Evolutionary conservation across 306 rosid genomes (phyloP).

Genomic region (Glycine tomentella): DNA sequence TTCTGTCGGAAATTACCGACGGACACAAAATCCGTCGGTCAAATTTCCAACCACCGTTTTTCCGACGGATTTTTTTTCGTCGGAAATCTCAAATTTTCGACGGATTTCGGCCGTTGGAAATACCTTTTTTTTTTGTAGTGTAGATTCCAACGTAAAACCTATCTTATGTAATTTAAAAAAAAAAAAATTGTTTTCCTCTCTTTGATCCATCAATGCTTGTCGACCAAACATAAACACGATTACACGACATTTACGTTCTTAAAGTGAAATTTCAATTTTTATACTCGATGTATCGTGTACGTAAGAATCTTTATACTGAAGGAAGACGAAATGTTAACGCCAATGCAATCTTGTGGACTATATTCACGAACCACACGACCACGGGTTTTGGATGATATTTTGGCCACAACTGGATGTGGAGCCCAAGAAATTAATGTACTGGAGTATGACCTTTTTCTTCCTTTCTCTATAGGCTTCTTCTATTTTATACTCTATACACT

Average conservation of each 20-base stretch:
- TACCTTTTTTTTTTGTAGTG: too few species aligned
- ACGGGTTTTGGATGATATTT: conserved; percentile 54
- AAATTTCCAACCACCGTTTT: too few species aligned
- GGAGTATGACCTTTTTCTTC: neutral
- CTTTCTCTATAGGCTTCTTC: neutral
- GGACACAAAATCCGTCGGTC: too few species aligned
- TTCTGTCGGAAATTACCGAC: too few species aligned
- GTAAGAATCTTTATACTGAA: neutral
- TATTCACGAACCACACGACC: conserved; percentile 42
- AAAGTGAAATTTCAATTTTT: conserved; percentile 9
- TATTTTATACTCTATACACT: neutral
- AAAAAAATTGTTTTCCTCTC: neutral
- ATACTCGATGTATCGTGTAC: neutral
- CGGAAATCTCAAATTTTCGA: too few species aligned
- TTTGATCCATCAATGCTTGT: neutral
- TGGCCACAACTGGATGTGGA: conserved; percentile 50
- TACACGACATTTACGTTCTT: neutral
- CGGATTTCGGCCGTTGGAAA: too few species aligned
- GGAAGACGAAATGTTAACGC: neutral
- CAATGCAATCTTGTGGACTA: neutral
- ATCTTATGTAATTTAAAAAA: too few species aligned
- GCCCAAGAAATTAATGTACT: conserved; percentile 38
- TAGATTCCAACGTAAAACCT: too few species aligned
- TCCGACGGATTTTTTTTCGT: too few species aligned
- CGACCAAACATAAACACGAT: neutral